Conservation (phyloP, 2,329 filamentous ascomycete genomes). For the Elsinoe fawcettii region DNA sequence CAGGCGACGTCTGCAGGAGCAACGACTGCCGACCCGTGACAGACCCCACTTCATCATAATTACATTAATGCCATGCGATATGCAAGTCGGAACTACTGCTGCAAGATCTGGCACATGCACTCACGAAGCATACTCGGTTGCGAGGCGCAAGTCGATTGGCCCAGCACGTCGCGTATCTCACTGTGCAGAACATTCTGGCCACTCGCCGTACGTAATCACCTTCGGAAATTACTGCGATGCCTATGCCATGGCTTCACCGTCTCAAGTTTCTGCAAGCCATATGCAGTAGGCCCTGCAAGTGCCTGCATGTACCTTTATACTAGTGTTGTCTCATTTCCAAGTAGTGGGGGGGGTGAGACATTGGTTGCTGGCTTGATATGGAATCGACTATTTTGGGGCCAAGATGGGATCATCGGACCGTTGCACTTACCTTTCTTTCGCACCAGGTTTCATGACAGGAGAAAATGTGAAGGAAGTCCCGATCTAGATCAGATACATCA, state of each 20-base stretch:
- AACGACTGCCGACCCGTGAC: background rate
- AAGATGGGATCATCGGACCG: background rate
- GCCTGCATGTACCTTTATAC: background rate
- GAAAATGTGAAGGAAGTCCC: background rate
- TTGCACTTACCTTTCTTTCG: background rate
- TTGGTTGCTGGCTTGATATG: background rate
- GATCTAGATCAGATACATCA: background rate
- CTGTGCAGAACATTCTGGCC: conserved; percentile 1
- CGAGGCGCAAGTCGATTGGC: background rate
- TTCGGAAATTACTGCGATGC: background rate
- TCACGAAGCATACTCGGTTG: background rate
- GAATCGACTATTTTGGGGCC: background rate
- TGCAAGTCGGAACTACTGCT: background rate
- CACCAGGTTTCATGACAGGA: background rate
- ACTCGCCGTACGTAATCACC: background rate
- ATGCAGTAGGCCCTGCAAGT: conserved; percentile 3
- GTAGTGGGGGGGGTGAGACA: background rate
- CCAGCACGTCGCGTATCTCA: background rate
- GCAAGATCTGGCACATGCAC: background rate
- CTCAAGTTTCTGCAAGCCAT: background rate
- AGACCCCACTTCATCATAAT: background rate
- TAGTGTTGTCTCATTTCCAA: background rate
- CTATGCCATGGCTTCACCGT: conserved; percentile 2
- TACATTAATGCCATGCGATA: background rate
- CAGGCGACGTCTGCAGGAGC: background rate